These are phyloP conservation scores for Musa acuminata DNA, from an alignment of 176 grass and related monocot species.

Conservation along the genomic window DNA sequence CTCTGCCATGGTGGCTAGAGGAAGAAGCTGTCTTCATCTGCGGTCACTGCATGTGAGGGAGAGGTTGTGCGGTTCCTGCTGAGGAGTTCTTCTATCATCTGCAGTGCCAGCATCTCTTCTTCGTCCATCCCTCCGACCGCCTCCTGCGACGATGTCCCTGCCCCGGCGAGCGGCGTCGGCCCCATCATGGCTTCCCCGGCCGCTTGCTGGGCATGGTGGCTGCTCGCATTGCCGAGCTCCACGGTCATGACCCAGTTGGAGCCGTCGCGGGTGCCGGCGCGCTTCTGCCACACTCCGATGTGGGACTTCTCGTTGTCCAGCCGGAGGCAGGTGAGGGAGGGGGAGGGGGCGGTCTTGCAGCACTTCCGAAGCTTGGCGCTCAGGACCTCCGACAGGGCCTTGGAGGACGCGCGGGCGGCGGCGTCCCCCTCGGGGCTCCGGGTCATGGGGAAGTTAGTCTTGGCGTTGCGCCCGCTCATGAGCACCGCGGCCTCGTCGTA, in stretches of 20 bases:
- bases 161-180: conserved; percentile 11
- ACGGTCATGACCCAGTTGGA: conserved; percentile 99
- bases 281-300: conserved; percentile 99
- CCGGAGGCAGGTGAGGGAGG: conserved; percentile 94
- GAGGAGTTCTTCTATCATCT: conserved; percentile 99
- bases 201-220: background rate
- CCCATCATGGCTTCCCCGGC: background rate
- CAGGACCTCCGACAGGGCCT: conserved; percentile 76
- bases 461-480: conserved; percentile 98
- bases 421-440: conserved; percentile 10
- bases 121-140: conserved; percentile 45
- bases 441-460: conserved; percentile 94
- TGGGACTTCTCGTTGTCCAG: conserved; percentile 97
- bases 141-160: conserved; percentile 10
- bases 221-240: conserved; percentile 52
- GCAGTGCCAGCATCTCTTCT: conserved; percentile 79
- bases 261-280: conserved; percentile 74
- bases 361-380: conserved; percentile 94
- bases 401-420: background rate
- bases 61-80: conserved; percentile 43
- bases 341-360: conserved; percentile 78
- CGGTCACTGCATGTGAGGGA: conserved; percentile 35
- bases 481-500: conserved; percentile 95
- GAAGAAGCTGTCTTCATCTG: conserved; percentile 30
- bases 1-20: conserved; percentile 1